Conservation (phyloP, 345 rosid species). For the Salix caprea region DNA sequence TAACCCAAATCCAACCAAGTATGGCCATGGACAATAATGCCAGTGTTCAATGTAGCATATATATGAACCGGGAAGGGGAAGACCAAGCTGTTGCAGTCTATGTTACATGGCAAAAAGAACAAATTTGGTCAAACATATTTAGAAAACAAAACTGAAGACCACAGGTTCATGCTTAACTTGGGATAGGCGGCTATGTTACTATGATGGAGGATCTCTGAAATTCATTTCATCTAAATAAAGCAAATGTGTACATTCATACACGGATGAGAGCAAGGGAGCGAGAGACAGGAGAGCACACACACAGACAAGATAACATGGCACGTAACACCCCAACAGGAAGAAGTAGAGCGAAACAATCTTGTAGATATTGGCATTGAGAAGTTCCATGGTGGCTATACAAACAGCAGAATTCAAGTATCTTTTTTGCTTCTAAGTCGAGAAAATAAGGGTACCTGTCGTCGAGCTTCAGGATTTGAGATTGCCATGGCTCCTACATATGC, state of each 20-base stretch:
- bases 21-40: background rate
- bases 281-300: background rate
- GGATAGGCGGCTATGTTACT: background rate
- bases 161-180: background rate
- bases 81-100: too few relatives aligned
- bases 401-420: background rate
- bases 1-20: constrained; percentile 5
- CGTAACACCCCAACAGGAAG: too few relatives aligned
- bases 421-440: background rate
- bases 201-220: background rate
- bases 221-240: background rate
- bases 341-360: background rate
- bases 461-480: constrained; percentile 88
- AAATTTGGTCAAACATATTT: too few relatives aligned
- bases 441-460: constrained; percentile 58
- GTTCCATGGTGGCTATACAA: background rate
- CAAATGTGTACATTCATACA: background rate
- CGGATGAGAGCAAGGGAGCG: background rate
- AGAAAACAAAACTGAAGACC: too few relatives aligned
- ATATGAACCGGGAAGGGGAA: background rate
- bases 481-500: constrained; percentile 99
- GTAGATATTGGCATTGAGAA: background rate
- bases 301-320: too few relatives aligned
- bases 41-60: background rate
- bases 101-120: too few relatives aligned